Percentiles rank a stretch among this genome's conserved stretches.
These are phyloP conservation scores for Suaeda aralocaspica DNA, from an alignment of 148 eudicot species.

Conservation along the genomic window DNA sequence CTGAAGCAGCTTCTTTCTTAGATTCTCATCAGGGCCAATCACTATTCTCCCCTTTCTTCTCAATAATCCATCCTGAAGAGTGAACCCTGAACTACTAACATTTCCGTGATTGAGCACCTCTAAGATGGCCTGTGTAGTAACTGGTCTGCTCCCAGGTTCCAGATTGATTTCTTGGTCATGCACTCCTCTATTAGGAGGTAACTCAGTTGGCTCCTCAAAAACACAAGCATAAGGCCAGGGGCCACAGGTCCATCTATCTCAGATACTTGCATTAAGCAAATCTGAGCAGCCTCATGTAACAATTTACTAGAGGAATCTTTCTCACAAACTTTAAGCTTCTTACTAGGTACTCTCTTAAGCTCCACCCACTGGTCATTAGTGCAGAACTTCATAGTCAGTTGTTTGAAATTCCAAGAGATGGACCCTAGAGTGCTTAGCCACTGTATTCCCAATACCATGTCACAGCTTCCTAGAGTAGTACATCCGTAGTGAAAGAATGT, in stretches of 20 bases:
- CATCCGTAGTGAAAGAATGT: not conserved
- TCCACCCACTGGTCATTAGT: not conserved
- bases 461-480: not conserved
- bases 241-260: too few relatives aligned
- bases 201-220: not conserved
- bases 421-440: too few relatives aligned
- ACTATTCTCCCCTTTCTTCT: too few relatives aligned
- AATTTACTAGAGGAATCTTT: not conserved
- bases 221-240: not conserved
- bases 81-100: too few relatives aligned
- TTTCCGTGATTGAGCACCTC: too few relatives aligned
- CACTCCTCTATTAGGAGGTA: not conserved
- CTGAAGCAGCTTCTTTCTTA: too few relatives aligned
- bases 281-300: not conserved
- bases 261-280: not conserved
- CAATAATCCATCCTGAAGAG: too few relatives aligned
- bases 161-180: not conserved
- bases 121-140: too few relatives aligned
- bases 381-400: too few relatives aligned
- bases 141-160: not conserved
- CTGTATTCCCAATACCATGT: too few relatives aligned
- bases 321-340: not conserved
- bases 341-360: not conserved
- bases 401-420: too few relatives aligned
- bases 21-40: too few relatives aligned